Conservation (phyloP, 2,329 filamentous ascomycete species). For the Rachicladosporium sp. region DNA sequence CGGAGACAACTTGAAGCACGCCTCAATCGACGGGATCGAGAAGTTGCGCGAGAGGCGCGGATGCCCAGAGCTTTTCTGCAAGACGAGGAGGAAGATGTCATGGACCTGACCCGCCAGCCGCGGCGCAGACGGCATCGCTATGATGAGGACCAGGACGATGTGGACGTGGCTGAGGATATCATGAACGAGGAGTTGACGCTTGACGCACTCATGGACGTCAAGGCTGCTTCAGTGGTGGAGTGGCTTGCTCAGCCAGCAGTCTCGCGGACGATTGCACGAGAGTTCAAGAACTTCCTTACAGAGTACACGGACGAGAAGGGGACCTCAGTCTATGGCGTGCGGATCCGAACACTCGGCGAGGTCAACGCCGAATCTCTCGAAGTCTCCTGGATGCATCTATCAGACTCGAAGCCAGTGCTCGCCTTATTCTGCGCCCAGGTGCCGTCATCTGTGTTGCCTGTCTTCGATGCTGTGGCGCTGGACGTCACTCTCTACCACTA, state of each 20-base stretch:
- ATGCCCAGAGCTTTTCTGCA: conserved; percentile 51
- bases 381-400: conserved; percentile 87
- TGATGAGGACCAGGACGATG: conserved; percentile 84
- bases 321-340: conserved; percentile 85
- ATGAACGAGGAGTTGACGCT: conserved; percentile 93
- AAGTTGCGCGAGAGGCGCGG: conserved; percentile 48
- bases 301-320: conserved; percentile 87
- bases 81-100: conserved; percentile 70
- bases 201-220: conserved; percentile 83
- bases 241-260: conserved; percentile 89
- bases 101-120: conserved; percentile 76
- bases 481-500: conserved; percentile 93
- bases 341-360: conserved; percentile 90
- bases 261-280: conserved; percentile 82
- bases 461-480: conserved; percentile 95
- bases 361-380: conserved; percentile 93
- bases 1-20: conserved; percentile 61
- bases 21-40: conserved; percentile 61
- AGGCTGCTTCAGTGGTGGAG: conserved; percentile 82
- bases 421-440: conserved; percentile 95
- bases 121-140: conserved; percentile 79
- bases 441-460: conserved; percentile 80
- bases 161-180: conserved; percentile 79
- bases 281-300: conserved; percentile 95
- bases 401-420: conserved; percentile 79